Evolutionary conservation across 176 grass and related monocot genomes (phyloP).

Genomic region (Oryza meyeriana): DNA sequence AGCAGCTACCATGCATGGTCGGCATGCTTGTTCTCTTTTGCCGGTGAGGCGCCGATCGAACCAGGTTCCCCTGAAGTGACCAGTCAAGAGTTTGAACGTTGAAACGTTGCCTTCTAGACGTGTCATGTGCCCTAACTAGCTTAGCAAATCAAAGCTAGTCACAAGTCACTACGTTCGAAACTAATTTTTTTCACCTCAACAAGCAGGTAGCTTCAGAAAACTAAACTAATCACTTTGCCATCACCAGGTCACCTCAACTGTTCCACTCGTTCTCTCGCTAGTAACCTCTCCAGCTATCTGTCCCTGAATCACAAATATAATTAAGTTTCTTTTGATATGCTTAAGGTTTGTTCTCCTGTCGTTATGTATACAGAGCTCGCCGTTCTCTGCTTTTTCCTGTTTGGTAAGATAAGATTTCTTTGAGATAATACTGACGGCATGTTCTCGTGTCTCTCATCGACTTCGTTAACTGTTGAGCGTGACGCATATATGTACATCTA

Average conservation of each 20-base stretch:
- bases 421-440: background rate
- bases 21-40: background rate
- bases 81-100: slow-evolving; percentile 27
- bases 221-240: background rate
- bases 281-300: background rate
- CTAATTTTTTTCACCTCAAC: background rate
- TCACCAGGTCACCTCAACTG: background rate
- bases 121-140: background rate
- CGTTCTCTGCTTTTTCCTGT: background rate
- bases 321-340: background rate
- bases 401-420: background rate
- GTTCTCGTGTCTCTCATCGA: background rate
- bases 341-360: background rate
- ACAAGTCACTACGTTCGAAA: background rate
- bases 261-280: background rate
- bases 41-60: background rate
- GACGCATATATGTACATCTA: background rate
- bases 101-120: slow-evolving; percentile 1
- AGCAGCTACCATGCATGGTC: background rate
- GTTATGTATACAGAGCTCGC: background rate
- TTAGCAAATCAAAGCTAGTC: background rate
- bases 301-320: background rate
- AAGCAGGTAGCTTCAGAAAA: background rate
- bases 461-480: background rate
- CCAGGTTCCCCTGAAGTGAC: slow-evolving; percentile 5